Percentiles rank a stretch among this genome's conserved stretches.
Evolutionary conservation across 495 filamentous ascomycete genomes (phyloP).

Genomic region (Aspergillus nanangensis): DNA sequence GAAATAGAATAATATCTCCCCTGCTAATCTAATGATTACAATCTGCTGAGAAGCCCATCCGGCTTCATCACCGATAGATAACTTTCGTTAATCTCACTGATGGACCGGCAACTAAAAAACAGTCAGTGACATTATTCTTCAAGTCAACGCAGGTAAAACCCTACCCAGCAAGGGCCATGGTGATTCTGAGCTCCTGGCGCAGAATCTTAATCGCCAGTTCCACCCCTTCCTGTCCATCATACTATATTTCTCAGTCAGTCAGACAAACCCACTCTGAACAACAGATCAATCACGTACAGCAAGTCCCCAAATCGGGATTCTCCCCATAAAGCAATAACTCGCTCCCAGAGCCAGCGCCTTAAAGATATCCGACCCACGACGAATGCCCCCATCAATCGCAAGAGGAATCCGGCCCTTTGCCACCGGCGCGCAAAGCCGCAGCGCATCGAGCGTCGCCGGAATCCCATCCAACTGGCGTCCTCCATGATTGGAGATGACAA

Average conservation of each 20-base stretch:
- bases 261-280: no score
- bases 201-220: conserved; percentile 33
- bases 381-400: conserved; percentile 81
- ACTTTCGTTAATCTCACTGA: neutral
- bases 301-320: conserved; percentile 73
- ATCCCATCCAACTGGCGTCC: conserved; percentile 47
- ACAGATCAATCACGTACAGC: no score
- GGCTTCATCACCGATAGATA: neutral
- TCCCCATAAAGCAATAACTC: conserved; percentile 72
- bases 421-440: conserved; percentile 84
- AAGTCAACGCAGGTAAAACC: neutral
- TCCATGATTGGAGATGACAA: conserved; percentile 43
- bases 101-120: neutral
- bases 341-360: conserved; percentile 91
- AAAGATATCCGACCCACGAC: conserved; percentile 87
- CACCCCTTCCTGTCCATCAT: conserved; percentile 36
- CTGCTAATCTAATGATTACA: no score
- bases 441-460: conserved; percentile 75
- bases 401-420: conserved; percentile 76
- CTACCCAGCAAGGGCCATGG: conserved; percentile 36
- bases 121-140: no score
- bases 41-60: neutral
- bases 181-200: conserved; percentile 31
- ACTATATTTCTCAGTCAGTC: no score
- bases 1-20: no score